Evolutionary conservation across 805 yeast genomes (phyloP), one percentile per base, ranked within the genome.

Genomic region (Candida berthetii): DNA sequence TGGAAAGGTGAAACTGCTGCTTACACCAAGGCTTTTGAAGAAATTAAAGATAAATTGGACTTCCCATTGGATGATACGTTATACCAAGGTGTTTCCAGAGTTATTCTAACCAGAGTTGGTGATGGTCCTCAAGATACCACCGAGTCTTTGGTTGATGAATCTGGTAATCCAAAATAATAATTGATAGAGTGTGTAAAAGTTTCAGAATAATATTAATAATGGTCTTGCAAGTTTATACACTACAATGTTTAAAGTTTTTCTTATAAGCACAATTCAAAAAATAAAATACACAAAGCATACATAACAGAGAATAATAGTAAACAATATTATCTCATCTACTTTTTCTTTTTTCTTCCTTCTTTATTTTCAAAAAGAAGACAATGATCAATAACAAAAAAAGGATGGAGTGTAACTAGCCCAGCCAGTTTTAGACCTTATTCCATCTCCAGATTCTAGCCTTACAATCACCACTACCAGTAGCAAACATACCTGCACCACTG

Each of bases 381-480:
- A 8, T 22, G 24, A 22, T 22, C 8, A 8, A 22, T 10, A 19
- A 18, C 28, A 24, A 33, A 15, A 13, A 27, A 27, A 27, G 8
- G n/a, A 27, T 4, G 11, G n/a, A 10, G 29, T 14, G 22, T 24
- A 35, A 36, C 39, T 31, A 31, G 24, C 16, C 42, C 42, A 19
- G 37, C 31, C 37, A 40, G 18, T 17, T 25, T 22, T 47, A 53
- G 41, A 48, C 53, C 46, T 71, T 73, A 53, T 78, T 80, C 84
- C 88, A 88, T 62, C 84, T 78, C 99, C 99, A 91, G 58, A 91
- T 85, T 65, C 96, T 80, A 33, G 98, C 98, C 61, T 90, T 86
- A 65, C 96, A 91, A 66, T 91, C 98, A 62, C 98, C 99, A 65
- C 88, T 77, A 43, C 98, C 98, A 13, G 98, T 90, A 42, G 98